Evolutionary conservation across 345 rosid species (phyloP).

Genomic region (Litchi chinensis): DNA sequence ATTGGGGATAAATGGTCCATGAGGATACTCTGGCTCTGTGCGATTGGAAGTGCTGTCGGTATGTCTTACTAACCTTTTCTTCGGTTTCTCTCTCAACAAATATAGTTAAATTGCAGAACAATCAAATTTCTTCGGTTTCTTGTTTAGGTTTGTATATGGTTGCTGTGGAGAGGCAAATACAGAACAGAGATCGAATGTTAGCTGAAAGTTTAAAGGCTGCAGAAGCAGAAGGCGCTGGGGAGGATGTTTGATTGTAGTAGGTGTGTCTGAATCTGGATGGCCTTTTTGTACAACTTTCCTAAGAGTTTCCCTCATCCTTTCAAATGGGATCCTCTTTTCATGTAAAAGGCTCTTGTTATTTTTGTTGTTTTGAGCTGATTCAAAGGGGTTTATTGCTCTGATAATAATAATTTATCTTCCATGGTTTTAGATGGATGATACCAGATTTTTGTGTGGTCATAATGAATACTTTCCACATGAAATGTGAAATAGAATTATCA

Average conservation of each 20-base stretch:
- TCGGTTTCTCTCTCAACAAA: conserved; percentile 5
- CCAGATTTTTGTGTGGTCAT: background rate
- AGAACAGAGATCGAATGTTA: conserved; percentile 64
- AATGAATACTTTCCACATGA: background rate
- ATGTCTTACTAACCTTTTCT: conserved; percentile 7
- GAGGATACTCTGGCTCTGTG: conserved; percentile 78
- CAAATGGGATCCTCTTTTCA: background rate
- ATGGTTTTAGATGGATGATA: background rate
- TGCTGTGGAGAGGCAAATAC: conserved; percentile 72
- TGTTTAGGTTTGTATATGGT: conserved; percentile 78
- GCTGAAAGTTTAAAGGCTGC: conserved; percentile 62
- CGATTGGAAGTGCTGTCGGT: conserved; percentile 71
- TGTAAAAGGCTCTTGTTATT: conserved; percentile 15
- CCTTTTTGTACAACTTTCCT: conserved; percentile 6
- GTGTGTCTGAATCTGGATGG: conserved; percentile 17
- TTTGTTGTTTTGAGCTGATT: conserved; percentile 18
- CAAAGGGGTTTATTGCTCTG: background rate
- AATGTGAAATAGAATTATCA: background rate
- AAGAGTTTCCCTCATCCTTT: conserved; percentile 12
- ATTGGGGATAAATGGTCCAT: conserved; percentile 75
- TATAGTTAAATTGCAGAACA: background rate
- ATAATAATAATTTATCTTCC: conserved; percentile 5
- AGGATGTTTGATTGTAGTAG: conserved; percentile 40
- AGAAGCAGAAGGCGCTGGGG: conserved; percentile 51
- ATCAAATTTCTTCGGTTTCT: background rate